Percentiles rank a stretch among this genome's conserved stretches.
phyloP scores from a whole-genome alignment of 2,329 filamentous ascomycete species.

The Pseudogymnoascus sp. region DNA sequence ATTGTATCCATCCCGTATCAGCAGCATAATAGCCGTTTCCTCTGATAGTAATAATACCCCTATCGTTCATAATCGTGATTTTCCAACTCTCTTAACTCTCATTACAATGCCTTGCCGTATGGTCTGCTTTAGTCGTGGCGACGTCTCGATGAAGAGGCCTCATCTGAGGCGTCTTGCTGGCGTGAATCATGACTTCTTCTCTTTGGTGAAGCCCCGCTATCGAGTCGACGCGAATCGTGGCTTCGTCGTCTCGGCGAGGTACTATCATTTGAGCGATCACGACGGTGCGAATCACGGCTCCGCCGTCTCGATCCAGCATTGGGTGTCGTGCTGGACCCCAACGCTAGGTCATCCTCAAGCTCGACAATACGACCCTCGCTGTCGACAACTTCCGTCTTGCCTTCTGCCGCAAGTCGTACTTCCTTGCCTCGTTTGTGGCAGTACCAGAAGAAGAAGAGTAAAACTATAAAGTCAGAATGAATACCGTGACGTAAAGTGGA shows the following conservation, averaged over 20 bases:
- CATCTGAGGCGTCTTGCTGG: background rate
- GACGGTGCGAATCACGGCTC: background rate
- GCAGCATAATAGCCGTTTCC: background rate
- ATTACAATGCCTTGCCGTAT: background rate
- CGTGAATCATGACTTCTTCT: background rate
- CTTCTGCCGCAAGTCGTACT: slow-evolving; percentile 49
- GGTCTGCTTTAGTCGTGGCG: background rate
- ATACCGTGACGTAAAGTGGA: background rate
- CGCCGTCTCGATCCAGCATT: background rate
- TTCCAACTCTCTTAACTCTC: background rate
- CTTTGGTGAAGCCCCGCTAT: background rate
- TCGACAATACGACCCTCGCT: slow-evolving; percentile 21
- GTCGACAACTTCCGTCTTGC: slow-evolving; percentile 13
- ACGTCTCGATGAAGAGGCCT: background rate
- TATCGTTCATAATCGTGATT: background rate
- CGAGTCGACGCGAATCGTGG: background rate
- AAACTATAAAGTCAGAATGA: slow-evolving; percentile 38
- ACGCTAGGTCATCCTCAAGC: slow-evolving; percentile 19
- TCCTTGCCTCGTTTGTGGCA: slow-evolving; percentile 93
- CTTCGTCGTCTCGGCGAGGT: background rate
- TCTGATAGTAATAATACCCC: background rate
- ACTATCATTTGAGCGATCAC: background rate
- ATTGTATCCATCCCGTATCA: background rate
- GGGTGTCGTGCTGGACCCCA: slow-evolving; percentile 1
- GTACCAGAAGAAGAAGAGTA: slow-evolving; percentile 95